Base-by-base conservation (phyloP, 2,329 filamentous ascomycete genomes). In the Hawksworthiomyces lignivorus region DNA sequence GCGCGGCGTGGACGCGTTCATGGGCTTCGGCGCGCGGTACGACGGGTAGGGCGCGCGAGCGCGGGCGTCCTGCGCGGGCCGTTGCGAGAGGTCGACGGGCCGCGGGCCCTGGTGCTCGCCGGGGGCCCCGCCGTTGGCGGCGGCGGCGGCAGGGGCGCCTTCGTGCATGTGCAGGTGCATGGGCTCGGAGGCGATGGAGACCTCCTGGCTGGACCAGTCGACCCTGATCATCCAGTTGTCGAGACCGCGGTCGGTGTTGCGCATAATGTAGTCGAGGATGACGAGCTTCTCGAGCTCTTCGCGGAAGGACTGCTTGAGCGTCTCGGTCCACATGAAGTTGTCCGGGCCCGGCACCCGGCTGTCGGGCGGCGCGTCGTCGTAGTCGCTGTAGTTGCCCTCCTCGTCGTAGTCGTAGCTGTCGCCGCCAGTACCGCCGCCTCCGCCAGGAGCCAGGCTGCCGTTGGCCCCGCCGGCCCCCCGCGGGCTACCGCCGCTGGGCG, bases 221-320 rank as follows among this genome's bases (percentile, higher is more conserved):
- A 98, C 86, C 61, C 87, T 92, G 58, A 98, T 88, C 92, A 98
- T 98, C 92, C 92, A 98, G 55, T 98, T 98, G 60, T 98, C 92
- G 43, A 96, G 70, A 2, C 92, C 92, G 63, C 92, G 78, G 60
- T 98, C 92, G 2, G 92, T 98, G 58, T 98, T 98, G 44, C 92
- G 80, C 92, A 98, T 98, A 49, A 98, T 94, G 60, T 98, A 98
- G 63, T 98, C 92, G 50, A 98, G 64, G 55, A 98, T 94, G 18
- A 98, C 94, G 7, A 98, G 71, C 62, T 96, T 97, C 65, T 98
- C 92, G 36, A 98, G 72, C 64, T 97, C 86, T 61, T 98, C 92
- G 28, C 92, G 73, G 59, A 98, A 95, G 0, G 87, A 84, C 60
- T 94, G 87, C 58, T 97, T 94, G 34, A 98, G 63, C 6, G 72